Conservation (phyloP, 2,329 filamentous ascomycete genomes). For the Monilinia fructigena region DNA sequence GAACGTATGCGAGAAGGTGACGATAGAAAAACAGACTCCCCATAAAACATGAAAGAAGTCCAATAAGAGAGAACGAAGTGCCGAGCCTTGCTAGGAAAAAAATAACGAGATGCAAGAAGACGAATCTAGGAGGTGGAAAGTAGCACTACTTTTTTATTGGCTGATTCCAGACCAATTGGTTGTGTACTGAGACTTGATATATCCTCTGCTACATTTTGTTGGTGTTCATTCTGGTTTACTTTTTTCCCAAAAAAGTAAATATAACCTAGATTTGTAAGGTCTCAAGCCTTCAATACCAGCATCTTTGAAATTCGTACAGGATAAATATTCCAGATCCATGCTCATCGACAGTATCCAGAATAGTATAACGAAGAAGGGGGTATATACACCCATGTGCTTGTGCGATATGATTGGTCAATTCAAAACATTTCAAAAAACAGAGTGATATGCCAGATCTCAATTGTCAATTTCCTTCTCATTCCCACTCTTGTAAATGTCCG, state of each 20-base stretch:
- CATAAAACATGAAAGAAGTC: constrained; percentile 15
- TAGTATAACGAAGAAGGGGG: background rate
- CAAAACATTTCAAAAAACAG: constrained; percentile 25
- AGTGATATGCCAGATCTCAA: constrained; percentile 25
- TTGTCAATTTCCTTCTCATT: constrained; percentile 29
- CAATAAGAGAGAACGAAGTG: constrained; percentile 17
- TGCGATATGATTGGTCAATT: constrained; percentile 30
- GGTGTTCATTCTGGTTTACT: constrained; percentile 21
- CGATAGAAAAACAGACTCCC: constrained; percentile 26
- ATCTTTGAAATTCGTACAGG: background rate
- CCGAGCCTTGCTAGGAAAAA: constrained; percentile 23
- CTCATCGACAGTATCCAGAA: background rate
- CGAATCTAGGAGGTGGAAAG: constrained; percentile 27
- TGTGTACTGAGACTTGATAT: constrained; percentile 25
- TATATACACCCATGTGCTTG: constrained; percentile 18
- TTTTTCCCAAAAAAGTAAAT: constrained; percentile 23
- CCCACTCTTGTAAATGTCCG: constrained; percentile 28
- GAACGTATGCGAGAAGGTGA: constrained; percentile 23
- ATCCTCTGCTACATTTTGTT: constrained; percentile 11
- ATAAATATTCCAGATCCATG: background rate
- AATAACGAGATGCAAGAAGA: constrained; percentile 31
- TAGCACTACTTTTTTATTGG: constrained; percentile 29
- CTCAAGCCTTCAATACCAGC: background rate
- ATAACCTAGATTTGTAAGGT: background rate
- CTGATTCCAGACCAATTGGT: constrained; percentile 13